Conservation (phyloP, 345 rosid species). For the Ailanthus altissimus region DNA sequence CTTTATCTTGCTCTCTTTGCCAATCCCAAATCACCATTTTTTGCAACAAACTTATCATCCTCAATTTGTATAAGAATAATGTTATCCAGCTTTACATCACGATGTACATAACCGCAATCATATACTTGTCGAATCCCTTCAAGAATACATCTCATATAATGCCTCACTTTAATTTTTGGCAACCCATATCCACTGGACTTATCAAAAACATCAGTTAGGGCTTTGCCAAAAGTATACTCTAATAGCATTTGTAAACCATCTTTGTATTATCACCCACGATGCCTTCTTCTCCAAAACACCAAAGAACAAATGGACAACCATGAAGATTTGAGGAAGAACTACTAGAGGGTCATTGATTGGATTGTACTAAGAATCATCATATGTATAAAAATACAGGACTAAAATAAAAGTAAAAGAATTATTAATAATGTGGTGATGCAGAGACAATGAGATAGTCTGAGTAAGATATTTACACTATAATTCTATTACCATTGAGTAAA, state of each 20-base stretch:
- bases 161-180: constrained; percentile 30
- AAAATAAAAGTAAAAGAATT: no score
- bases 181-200: constrained; percentile 19
- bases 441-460: no score
- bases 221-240: constrained; percentile 49
- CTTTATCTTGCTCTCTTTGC: constrained; percentile 26
- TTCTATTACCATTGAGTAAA: no score
- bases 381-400: no score
- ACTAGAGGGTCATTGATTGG: no score
- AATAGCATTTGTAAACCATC: constrained; percentile 34
- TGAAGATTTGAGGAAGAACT: no score
- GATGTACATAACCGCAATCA: constrained; percentile 33
- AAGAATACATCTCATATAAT: constrained; percentile 33
- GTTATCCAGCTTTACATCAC: constrained; percentile 44
- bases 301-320: constrained; percentile 32
- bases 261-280: constrained; percentile 1
- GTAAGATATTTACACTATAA: no score
- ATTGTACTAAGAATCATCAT: no score
- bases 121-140: constrained; percentile 37
- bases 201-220: constrained; percentile 27
- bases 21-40: constrained; percentile 42
- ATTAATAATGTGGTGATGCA: no score
- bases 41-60: no score
- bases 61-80: no score
- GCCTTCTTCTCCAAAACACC: constrained; percentile 32